These are phyloP conservation scores for Lepidium africanum DNA, from an alignment of 345 rosid species.

Conservation along the genomic window DNA sequence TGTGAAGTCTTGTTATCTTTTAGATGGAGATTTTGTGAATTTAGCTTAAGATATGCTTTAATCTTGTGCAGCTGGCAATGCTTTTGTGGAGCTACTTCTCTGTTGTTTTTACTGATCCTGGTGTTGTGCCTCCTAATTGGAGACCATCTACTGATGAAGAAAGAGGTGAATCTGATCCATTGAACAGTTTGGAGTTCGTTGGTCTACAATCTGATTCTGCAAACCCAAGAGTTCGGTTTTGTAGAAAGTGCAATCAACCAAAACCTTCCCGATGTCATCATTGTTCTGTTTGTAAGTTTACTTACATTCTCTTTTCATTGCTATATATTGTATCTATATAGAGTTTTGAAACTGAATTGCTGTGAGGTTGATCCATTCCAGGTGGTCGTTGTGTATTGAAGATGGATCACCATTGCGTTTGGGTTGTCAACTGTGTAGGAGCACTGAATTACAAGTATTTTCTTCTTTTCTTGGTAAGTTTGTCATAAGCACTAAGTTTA, in stretches of 20 bases:
- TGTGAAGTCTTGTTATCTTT: neutral
- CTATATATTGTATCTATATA: neutral
- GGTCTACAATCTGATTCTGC: constrained; percentile 47
- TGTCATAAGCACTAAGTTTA: neutral
- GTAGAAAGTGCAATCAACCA: constrained; percentile 87
- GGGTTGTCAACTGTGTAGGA: constrained; percentile 99
- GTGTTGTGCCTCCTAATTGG: constrained; percentile 91
- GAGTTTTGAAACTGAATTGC: neutral
- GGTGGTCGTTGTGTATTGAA: constrained; percentile 94
- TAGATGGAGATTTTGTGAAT: neutral
- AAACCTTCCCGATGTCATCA: constrained; percentile 98
- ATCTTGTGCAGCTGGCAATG: constrained; percentile 63
- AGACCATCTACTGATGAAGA: constrained; percentile 80
- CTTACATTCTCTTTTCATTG: neutral
- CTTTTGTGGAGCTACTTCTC: constrained; percentile 96
- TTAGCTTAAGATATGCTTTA: neutral
- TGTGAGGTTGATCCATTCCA: constrained; percentile 28
- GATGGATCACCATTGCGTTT: constrained; percentile 99
- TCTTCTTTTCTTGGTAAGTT: constrained; percentile 92
- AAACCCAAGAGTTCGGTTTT: constrained; percentile 58
- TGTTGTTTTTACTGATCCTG: constrained; percentile 92
- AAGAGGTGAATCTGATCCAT: constrained; percentile 81
- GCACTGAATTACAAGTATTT: constrained; percentile 94
- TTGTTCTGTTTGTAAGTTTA: constrained; percentile 89
- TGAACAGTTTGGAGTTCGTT: constrained; percentile 49